Evolutionary conservation across 352 stramenopile genomes (phyloP), one percentile per base, ranked within the genome.

Genomic region (Phytophthora rubi): DNA sequence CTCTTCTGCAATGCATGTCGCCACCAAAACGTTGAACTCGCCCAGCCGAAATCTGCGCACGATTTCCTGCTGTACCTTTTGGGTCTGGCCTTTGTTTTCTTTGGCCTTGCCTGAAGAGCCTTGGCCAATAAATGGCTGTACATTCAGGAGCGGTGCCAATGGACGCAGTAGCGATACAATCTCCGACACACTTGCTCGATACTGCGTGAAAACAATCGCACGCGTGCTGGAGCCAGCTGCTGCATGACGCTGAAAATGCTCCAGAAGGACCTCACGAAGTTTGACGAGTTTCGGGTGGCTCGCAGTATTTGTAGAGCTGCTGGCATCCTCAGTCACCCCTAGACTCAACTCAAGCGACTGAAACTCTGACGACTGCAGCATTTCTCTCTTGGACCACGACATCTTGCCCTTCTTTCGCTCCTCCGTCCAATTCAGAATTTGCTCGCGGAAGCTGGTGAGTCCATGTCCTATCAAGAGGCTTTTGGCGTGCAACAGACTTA

Each of bases 201-300:
- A 98, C 66, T 99, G 94, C 6, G 97, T 98, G 75, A 99, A 99
- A 4, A 99, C 96, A 62, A 99, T 99, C 4, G 91, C 97, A 10
- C 97, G 81, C 5, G 97, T 99, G 39, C 85, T 98, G 37, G 84
- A 93, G 28, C 79, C 68, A 0, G 78, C 86, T 6, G 67, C 68
- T 3, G 79, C 62, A 71, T 97, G 87, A 13, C 89, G 83, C 35
- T 90, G 70, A 59, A 97, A 95, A 52, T 97, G 88, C 42, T 98
- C 89, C n/a, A 92, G 73, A 9, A 97, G 71, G 18, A 96, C 85
- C 47, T 97, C 77, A 15, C 89, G 91, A 53, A 99, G 88, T 77
- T 99, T 99, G 12, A 93, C 72, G 1, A 95, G 64, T 65, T 96
- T 96, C 0, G 89, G 88, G 33, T 96, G 88, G 28, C 83, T 92